A percentile compares a stretch with the other conserved stretches of the same genome.
These are phyloP conservation scores for Gleditsia sinensis DNA, from an alignment of 306 rosid genomes.

Conservation along the genomic window DNA sequence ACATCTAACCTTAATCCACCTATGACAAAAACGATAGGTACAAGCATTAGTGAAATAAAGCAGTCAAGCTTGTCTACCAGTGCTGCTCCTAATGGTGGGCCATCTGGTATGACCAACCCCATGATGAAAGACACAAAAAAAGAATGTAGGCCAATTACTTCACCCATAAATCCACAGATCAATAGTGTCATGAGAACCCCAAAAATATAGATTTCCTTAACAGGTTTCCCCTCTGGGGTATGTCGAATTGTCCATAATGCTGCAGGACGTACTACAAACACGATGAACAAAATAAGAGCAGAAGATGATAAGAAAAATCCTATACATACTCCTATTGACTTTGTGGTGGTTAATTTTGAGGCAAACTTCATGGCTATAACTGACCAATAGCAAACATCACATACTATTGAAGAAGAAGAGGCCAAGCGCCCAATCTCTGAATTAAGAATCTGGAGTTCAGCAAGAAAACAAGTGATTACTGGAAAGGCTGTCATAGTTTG, in stretches of 20 bases:
- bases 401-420: constrained; percentile 54
- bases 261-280: constrained; percentile 49
- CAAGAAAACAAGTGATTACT: constrained; percentile 48
- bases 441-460: constrained; percentile 59
- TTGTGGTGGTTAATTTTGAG: constrained; percentile 26
- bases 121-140: constrained; percentile 45
- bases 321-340: constrained; percentile 35
- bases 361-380: constrained; percentile 32
- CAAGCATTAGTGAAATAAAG: constrained; percentile 49
- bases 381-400: constrained; percentile 40
- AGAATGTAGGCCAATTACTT: constrained; percentile 49
- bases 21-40: constrained; percentile 47
- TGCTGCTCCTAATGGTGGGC: constrained; percentile 71
- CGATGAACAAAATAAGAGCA: constrained; percentile 40
- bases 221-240: constrained; percentile 63
- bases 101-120: constrained; percentile 69
- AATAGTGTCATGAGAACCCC: constrained; percentile 40
- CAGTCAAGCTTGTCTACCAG: constrained; percentile 56
- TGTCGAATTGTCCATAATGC: constrained; percentile 48
- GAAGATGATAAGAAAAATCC: constrained; percentile 35
- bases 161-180: constrained; percentile 46
- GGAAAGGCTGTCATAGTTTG: constrained; percentile 57
- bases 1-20: constrained; percentile 54
- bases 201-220: constrained; percentile 48
- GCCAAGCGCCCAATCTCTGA: constrained; percentile 70